Percentiles rank a stretch among this genome's conserved stretches.
These are phyloP conservation scores for Ogataea zsoltii DNA, from an alignment of 805 yeast genomes.

Conservation along the genomic window DNA sequence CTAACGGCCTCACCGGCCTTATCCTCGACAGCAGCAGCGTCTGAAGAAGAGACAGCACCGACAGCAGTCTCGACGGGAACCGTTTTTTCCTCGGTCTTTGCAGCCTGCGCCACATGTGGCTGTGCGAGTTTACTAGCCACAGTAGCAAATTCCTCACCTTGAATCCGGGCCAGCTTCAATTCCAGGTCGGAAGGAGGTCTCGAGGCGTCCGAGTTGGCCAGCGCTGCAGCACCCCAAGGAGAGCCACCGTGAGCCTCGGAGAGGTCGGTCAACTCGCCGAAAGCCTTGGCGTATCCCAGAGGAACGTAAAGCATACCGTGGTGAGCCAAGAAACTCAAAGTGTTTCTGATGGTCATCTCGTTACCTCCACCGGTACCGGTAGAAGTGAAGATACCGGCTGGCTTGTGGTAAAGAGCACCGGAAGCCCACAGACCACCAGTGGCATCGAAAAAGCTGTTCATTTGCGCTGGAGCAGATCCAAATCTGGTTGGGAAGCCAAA, in stretches of 20 bases:
- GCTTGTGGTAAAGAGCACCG: conserved; percentile 73
- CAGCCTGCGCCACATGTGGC: conserved; percentile 9
- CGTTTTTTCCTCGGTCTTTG: neutral
- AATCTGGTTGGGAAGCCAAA: conserved; percentile 88
- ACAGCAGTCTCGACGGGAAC: conserved; percentile 1
- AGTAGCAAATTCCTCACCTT: conserved; percentile 66
- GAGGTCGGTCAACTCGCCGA: conserved; percentile 53
- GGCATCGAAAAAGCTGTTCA: conserved; percentile 72
- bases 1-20: neutral
- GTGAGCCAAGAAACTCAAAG: conserved; percentile 66
- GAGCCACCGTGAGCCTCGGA: conserved; percentile 77
- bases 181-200: conserved; percentile 67
- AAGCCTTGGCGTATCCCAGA: conserved; percentile 64
- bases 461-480: conserved; percentile 80
- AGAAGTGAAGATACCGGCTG: conserved; percentile 69
- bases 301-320: conserved; percentile 84
- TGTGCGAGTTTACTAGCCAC: conserved; percentile 34
- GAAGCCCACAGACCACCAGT: conserved; percentile 80
- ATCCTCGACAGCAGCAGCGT: conserved; percentile 9
- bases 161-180: conserved; percentile 59
- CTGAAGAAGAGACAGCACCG: conserved; percentile 6
- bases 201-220: conserved; percentile 77
- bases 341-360: conserved; percentile 67
- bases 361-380: conserved; percentile 87
- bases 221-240: conserved; percentile 85